Conservation (phyloP, 768 basidiomycete genomes). For the Gloeophyllum trabeum region DNA sequence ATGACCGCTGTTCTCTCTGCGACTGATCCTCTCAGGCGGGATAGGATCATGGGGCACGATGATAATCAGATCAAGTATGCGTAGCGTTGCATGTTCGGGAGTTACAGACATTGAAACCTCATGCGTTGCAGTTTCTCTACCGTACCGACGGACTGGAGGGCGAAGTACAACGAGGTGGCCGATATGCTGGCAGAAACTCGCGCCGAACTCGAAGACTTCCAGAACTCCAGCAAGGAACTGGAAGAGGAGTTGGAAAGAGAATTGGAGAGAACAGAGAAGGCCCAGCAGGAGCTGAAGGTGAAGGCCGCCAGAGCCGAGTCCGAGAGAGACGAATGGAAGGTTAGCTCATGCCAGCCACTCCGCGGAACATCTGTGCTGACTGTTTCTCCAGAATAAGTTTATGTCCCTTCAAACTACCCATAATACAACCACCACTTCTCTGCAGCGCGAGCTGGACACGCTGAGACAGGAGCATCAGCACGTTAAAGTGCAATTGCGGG, state of each 20-base stretch:
- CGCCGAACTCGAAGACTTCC: slow-evolving; percentile 79
- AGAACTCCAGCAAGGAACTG: slow-evolving; percentile 79
- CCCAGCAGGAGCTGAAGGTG: slow-evolving; percentile 68
- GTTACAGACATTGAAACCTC: slow-evolving; percentile 3
- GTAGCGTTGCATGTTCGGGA: slow-evolving; percentile 8
- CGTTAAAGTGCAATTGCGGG: slow-evolving; percentile 64
- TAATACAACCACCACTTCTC: slow-evolving; percentile 80
- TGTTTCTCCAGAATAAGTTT: slow-evolving; percentile 55
- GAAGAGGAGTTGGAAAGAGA: slow-evolving; percentile 92
- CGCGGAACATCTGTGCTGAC: slow-evolving; percentile 2
- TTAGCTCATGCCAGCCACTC: slow-evolving; percentile 22
- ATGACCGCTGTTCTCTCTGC: slow-evolving; percentile 62
- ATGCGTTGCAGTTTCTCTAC: slow-evolving; percentile 35
- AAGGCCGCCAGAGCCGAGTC: slow-evolving; percentile 59
- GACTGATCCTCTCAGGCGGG: slow-evolving; percentile 46
- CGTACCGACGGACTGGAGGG: slow-evolving; percentile 57
- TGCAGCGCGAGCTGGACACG: slow-evolving; percentile 86
- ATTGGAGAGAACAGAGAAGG: slow-evolving; percentile 76
- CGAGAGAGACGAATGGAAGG: slow-evolving; percentile 93
- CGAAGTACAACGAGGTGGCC: slow-evolving; percentile 72
- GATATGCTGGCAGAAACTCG: slow-evolving; percentile 81
- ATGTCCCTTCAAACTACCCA: slow-evolving; percentile 83
- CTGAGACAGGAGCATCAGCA: slow-evolving; percentile 65
- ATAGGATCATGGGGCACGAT: slow-evolving; percentile 53
- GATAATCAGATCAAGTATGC: slow-evolving; percentile 51